These are phyloP conservation scores for Nicotiana obtusifolia DNA, from an alignment of 257 asterid species.

Conservation along the genomic window DNA sequence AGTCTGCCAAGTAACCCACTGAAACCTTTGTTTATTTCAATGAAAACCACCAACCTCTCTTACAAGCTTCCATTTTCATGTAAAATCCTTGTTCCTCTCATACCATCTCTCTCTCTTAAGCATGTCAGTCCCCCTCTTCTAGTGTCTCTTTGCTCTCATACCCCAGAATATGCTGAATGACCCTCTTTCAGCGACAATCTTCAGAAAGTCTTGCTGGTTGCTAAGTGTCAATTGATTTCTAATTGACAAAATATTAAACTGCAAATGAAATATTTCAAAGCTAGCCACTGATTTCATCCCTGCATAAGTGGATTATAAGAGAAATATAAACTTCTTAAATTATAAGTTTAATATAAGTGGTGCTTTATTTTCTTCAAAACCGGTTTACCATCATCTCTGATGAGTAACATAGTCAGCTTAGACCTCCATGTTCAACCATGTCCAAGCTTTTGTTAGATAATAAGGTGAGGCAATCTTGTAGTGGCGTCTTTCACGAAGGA, in stretches of 20 bases:
- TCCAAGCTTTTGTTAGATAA: background rate
- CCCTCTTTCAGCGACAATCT: background rate
- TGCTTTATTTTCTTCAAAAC: background rate
- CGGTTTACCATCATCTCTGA: background rate
- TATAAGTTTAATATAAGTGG: background rate
- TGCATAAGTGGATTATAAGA: no score
- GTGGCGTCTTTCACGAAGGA: background rate
- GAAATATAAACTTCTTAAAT: no score
- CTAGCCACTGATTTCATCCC: background rate
- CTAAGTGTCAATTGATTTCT: background rate
- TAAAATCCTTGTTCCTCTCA: background rate
- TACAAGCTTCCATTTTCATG: background rate
- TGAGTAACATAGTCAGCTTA: background rate
- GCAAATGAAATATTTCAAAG: background rate
- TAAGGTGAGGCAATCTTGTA: background rate
- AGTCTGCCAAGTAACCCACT: background rate
- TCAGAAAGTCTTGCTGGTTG: background rate
- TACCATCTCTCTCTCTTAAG: background rate
- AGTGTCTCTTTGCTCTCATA: background rate
- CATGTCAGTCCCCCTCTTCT: background rate
- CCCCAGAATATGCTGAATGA: background rate
- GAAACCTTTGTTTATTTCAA: background rate
- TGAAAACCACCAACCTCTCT: background rate
- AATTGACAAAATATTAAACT: background rate
- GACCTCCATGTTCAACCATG: background rate